Percentiles rank a stretch among this genome's conserved stretches.
Conservation (phyloP, 2,329 filamentous ascomycete genomes). For the Botryotinia narcissicola region DNA sequence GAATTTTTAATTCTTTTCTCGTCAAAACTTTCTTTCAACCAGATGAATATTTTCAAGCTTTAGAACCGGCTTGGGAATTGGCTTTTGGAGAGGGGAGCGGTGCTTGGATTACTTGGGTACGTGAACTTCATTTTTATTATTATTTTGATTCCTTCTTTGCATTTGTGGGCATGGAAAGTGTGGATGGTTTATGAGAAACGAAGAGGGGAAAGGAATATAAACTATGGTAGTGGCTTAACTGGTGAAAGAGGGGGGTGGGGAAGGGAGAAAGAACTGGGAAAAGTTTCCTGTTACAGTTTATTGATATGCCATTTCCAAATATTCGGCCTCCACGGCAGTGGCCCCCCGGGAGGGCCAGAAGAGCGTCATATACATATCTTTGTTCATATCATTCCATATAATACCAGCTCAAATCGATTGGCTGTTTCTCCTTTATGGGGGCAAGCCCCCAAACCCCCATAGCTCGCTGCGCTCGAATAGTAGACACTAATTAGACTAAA, state of each 20-base stretch:
- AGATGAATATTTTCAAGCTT: constrained; percentile 93
- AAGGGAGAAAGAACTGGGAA: not conserved
- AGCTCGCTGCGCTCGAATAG: constrained; percentile 18
- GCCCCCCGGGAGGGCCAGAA: constrained; percentile 4
- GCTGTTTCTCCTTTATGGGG: not conserved
- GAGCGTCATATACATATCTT: not conserved
- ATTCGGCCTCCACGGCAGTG: constrained; percentile 13
- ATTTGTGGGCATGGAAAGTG: not conserved
- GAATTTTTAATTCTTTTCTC: constrained; percentile 74
- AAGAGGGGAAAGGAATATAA: not conserved
- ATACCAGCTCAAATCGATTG: not conserved
- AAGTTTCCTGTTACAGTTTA: not conserved
- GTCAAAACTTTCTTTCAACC: constrained; percentile 94
- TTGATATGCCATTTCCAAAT: not conserved
- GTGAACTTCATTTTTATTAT: constrained; percentile 32
- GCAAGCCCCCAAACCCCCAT: not conserved
- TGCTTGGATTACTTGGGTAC: constrained; percentile 95
- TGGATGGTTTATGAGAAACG: not conserved
- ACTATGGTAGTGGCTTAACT: not conserved
- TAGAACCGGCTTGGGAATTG: constrained; percentile 90
- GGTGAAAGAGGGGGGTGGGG: too few relatives aligned
- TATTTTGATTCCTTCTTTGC: not conserved
- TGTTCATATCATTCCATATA: not conserved
- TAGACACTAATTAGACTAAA: not conserved
- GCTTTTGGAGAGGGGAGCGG: constrained; percentile 75